Evolutionary conservation across 2,329 filamentous ascomycete genomes (phyloP).

Genomic region (Trichophyton rubrum): DNA sequence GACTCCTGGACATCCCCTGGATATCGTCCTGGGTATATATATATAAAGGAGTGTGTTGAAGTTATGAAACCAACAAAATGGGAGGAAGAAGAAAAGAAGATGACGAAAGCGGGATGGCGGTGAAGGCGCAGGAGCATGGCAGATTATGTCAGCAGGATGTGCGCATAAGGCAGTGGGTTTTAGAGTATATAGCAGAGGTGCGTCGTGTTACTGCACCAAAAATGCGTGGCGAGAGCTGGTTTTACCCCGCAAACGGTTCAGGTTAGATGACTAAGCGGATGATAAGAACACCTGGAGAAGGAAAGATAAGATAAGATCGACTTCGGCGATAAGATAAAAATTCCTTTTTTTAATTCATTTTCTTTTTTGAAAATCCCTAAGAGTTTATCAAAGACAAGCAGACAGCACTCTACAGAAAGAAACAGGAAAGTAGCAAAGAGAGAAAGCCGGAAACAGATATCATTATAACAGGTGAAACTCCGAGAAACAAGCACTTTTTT

Average conservation of each 20-base stretch:
- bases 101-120: constrained; percentile 6
- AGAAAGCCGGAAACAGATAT: neutral
- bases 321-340: neutral
- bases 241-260: neutral
- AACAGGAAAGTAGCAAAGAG: neutral
- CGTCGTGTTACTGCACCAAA: neutral
- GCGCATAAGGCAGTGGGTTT: neutral
- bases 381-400: neutral
- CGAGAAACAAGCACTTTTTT: constrained; percentile 1
- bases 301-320: neutral
- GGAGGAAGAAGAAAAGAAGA: constrained; percentile 6
- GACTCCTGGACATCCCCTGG: neutral
- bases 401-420: neutral
- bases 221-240: neutral
- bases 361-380: neutral
- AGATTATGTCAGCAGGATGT: neutral
- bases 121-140: neutral
- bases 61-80: neutral
- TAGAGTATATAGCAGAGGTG: neutral
- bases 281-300: neutral
- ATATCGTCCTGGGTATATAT: neutral
- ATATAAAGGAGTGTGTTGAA: constrained; percentile 5
- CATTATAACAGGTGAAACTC: neutral
- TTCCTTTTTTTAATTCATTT: neutral
- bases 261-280: neutral